These are phyloP conservation scores for Termitomyces titanicus DNA, from an alignment of 768 basidiomycete genomes.

Conservation along the genomic window DNA sequence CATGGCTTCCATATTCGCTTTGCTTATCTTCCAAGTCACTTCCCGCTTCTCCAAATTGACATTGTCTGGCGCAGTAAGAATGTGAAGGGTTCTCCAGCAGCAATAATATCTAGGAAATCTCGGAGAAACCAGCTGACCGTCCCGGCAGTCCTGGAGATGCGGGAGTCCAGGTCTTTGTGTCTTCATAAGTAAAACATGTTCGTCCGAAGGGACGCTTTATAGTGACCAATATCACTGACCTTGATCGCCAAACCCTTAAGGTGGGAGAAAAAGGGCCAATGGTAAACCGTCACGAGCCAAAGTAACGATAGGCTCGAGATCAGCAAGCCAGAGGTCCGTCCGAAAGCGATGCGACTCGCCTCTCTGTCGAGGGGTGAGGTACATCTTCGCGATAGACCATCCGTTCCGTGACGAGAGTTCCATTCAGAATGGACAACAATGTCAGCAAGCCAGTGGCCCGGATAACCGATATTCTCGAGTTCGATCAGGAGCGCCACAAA, in stretches of 20 bases:
- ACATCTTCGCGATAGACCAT: constrained; percentile 20
- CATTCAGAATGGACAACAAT: constrained; percentile 24
- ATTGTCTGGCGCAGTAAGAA: constrained; percentile 12
- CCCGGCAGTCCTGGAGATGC: neutral
- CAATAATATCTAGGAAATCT: constrained; percentile 7
- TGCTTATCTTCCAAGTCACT: constrained; percentile 16
- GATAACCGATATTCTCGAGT: constrained; percentile 30
- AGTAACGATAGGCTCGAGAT: constrained; percentile 23
- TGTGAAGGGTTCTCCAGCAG: constrained; percentile 12
- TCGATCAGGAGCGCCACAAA: constrained; percentile 29
- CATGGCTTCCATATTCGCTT: constrained; percentile 12
- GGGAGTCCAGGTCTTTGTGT: neutral
- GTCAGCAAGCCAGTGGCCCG: constrained; percentile 33
- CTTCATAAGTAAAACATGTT: constrained; percentile 14
- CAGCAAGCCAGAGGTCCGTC: constrained; percentile 24
- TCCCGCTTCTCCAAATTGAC: constrained; percentile 9
- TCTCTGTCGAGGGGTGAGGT: constrained; percentile 21
- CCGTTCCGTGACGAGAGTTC: constrained; percentile 22
- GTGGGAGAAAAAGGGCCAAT: constrained; percentile 22
- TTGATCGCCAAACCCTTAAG: constrained; percentile 10
- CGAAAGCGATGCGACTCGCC: constrained; percentile 21
- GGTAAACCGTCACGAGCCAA: constrained; percentile 15
- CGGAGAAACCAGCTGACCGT: constrained; percentile 3
- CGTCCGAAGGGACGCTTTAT: constrained; percentile 16
- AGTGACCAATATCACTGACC: constrained; percentile 19